Evolutionary conservation across 495 filamentous ascomycete species (phyloP).

Genomic region (Trichoderma orchidacearum): DNA sequence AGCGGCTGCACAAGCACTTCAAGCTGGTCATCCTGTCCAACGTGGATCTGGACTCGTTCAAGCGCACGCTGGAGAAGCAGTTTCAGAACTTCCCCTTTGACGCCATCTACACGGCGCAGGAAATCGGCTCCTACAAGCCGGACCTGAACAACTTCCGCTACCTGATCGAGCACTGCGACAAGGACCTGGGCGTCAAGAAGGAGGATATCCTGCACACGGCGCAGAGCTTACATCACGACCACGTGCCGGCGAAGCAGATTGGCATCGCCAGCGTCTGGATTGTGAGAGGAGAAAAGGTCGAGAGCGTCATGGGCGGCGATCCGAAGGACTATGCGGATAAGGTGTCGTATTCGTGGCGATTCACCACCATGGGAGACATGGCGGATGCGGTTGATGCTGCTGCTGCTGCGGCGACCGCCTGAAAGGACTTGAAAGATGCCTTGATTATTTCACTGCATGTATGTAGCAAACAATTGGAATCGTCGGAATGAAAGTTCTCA

Average conservation of each 20-base stretch:
- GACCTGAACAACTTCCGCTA: conserved; percentile 51
- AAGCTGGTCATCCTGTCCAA: conserved; percentile 64
- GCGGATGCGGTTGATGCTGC: conserved; percentile 47
- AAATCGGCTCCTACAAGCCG: conserved; percentile 68
- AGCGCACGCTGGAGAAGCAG: conserved; percentile 33
- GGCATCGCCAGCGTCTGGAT: conserved; percentile 62
- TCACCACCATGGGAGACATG: conserved; percentile 56
- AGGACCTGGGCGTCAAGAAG: conserved; percentile 39
- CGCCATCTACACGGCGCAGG: conserved; percentile 58
- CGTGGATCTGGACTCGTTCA: conserved; percentile 51
- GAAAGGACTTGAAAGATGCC: too few species aligned
- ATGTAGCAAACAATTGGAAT: too few species aligned
- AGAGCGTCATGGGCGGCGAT: conserved; percentile 29
- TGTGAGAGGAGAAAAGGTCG: conserved; percentile 35
- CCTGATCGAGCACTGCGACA: conserved; percentile 37
- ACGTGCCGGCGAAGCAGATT: conserved; percentile 49
- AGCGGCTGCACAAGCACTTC: conserved; percentile 40
- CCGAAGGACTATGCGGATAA: conserved; percentile 22
- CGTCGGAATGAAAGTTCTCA: too few species aligned
- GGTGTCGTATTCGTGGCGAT: conserved; percentile 31
- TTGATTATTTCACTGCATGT: too few species aligned
- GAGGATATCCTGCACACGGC: conserved; percentile 54
- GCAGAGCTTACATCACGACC: conserved; percentile 56
- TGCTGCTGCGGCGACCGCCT: neutral
- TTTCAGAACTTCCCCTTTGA: conserved; percentile 40